These are phyloP conservation scores for Rhamnella rubrinervis DNA, from an alignment of 331 rosid genomes.

Conservation along the genomic window DNA sequence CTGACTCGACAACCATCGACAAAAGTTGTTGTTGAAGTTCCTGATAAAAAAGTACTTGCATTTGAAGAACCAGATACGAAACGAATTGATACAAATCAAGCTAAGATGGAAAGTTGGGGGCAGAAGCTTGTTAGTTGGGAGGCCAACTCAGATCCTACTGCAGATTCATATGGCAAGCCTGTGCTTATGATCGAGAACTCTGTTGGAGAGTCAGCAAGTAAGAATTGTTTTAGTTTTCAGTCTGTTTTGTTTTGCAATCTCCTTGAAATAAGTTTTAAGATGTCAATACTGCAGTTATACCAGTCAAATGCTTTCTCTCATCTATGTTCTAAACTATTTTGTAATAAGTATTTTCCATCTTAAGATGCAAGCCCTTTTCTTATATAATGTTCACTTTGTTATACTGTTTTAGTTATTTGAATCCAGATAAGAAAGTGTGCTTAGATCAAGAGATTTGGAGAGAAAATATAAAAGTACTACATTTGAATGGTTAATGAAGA, in stretches of 20 bases:
- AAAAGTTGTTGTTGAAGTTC: constrained; percentile 87
- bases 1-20: constrained; percentile 63
- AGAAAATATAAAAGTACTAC: no score
- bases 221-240: constrained; percentile 21
- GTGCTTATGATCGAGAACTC: constrained; percentile 47
- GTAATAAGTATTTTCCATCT: background rate
- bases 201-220: constrained; percentile 43
- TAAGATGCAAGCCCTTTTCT: background rate
- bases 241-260: constrained; percentile 17
- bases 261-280: background rate
- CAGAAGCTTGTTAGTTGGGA: constrained; percentile 72
- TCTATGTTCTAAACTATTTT: background rate
- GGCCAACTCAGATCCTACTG: constrained; percentile 58
- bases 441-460: background rate
- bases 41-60: constrained; percentile 45
- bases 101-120: constrained; percentile 56
- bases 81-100: constrained; percentile 70
- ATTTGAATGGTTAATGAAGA: no score
- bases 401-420: background rate
- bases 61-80: constrained; percentile 92
- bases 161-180: constrained; percentile 59
- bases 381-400: background rate
- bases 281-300: background rate
- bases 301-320: background rate
- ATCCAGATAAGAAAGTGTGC: background rate